These are phyloP conservation scores for Chlorophyllum brunneum DNA, from an alignment of 768 basidiomycete species.

Conservation along the genomic window DNA sequence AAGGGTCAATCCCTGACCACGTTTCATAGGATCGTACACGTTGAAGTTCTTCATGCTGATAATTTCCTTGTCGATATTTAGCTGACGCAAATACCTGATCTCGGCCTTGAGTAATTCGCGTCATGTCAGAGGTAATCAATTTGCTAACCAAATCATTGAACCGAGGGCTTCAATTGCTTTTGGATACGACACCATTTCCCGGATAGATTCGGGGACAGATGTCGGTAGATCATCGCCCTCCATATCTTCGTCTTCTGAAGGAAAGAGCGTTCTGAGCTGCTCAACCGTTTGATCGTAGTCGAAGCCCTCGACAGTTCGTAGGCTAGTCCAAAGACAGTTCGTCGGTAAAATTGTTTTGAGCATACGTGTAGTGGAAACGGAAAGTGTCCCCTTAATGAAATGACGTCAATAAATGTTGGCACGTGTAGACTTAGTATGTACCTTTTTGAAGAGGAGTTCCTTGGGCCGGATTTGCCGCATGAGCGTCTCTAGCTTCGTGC, in stretches of 20 bases:
- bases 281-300: conserved; percentile 65
- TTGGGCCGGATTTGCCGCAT: conserved; percentile 89
- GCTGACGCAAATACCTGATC: conserved; percentile 72
- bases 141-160: conserved; percentile 79
- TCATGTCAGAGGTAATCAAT: background rate
- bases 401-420: background rate
- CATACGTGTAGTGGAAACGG: conserved; percentile 76
- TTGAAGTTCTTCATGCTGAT: conserved; percentile 97
- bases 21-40: conserved; percentile 92
- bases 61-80: conserved; percentile 96
- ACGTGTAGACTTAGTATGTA: conserved; percentile 20
- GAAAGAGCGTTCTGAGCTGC: conserved; percentile 67
- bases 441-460: conserved; percentile 90
- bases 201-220: conserved; percentile 67
- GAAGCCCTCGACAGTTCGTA: conserved; percentile 82
- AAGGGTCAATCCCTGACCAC: conserved; percentile 78
- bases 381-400: conserved; percentile 74
- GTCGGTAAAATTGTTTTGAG: conserved; percentile 78
- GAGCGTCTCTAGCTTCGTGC: conserved; percentile 90
- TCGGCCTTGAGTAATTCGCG: conserved; percentile 26
- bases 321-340: conserved; percentile 83
- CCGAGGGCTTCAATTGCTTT: conserved; percentile 84
- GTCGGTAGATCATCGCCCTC: conserved; percentile 39
- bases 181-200: conserved; percentile 60
- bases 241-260: conserved; percentile 34